These are phyloP conservation scores for Coemansia sp. DNA, from an alignment of 192 early-diverging fungal species.

Conservation along the genomic window DNA sequence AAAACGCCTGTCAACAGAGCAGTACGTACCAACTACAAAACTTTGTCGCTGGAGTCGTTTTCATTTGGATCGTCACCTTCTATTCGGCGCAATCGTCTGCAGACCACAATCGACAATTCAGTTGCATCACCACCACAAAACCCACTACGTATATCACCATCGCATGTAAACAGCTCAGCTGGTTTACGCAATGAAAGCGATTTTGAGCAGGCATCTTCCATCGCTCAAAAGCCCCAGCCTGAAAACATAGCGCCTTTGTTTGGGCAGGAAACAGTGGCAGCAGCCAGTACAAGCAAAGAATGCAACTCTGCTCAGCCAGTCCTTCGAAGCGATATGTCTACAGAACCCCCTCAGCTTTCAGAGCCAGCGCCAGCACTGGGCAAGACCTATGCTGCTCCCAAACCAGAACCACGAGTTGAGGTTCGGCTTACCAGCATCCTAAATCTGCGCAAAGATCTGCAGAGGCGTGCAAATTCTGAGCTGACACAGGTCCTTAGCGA, in stretches of 20 bases:
- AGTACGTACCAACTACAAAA: constrained; percentile 84
- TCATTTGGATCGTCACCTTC: constrained; percentile 40
- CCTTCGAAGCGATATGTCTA: background rate
- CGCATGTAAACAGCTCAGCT: constrained; percentile 9
- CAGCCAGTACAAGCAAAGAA: no score
- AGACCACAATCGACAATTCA: constrained; percentile 31
- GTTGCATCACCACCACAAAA: constrained; percentile 7
- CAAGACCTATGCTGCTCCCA: constrained; percentile 23
- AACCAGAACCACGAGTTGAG: constrained; percentile 58
- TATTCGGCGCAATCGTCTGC: constrained; percentile 26
- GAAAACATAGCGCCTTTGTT: constrained; percentile 16
- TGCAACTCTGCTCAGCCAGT: background rate
- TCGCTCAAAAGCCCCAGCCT: background rate
- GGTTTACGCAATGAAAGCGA: background rate
- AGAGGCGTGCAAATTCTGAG: constrained; percentile 46
- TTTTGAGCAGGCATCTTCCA: background rate
- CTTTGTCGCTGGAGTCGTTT: constrained; percentile 69
- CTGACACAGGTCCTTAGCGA: constrained; percentile 75
- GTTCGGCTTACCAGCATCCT: constrained; percentile 80
- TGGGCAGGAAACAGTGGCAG: background rate
- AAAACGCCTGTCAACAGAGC: constrained; percentile 69
- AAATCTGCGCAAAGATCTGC: constrained; percentile 72
- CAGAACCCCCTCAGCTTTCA: constrained; percentile 1
- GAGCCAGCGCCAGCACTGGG: constrained; percentile 4
- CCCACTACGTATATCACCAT: constrained; percentile 19